Evolutionary conservation across 768 basidiomycete species (phyloP), one percentile per base, ranked within the genome.

Genomic region (Tubosaeta sp.): DNA sequence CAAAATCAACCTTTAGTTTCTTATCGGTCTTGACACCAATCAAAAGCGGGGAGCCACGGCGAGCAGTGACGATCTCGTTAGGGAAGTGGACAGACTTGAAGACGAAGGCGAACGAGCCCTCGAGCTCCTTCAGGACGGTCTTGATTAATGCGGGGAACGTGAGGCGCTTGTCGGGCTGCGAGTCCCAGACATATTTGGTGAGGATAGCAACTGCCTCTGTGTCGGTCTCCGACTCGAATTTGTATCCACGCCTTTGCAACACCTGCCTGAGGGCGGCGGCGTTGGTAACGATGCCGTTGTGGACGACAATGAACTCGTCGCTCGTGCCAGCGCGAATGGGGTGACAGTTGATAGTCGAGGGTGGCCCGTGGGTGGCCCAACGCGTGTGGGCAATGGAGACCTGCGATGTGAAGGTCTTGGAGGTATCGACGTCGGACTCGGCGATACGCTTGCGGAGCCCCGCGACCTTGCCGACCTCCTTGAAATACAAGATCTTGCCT

Each of bases 1-100:
- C 95, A 60, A 99, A 98, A 74, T 99, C 96, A 34, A 98, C 95
- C 78, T 99, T 99, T 63, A 99, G 81, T 73, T 98, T 98, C 80
- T 96, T 94, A 69, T 99, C 95, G 16, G 96, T 98, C 85, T 98
- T 98, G 66, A 99, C 95, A 74, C 96, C 96, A 64, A 99, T 83
- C 51, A 98, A 73, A 27, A 99, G 83, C 25, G 96, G 96, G 13
- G 95, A 97, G 60, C 96, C 96, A 63, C 96, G 90, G 60, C 94
- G 93, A 51, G 94, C 93, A 45, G 90, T 90, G 55, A 98, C 94
- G 57, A 94, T 82, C 69, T 98, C 90, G 59, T 95, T 90, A 38
- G 96, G 96, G 78, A 83, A 99, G 75, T 98, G 94, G 30, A 69
- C 71, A 6, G 94, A 96, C 76, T 96, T 98, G 88, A 99, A 97